Base-by-base conservation (phyloP, 495 filamentous ascomycete genomes). In the Cladorrhinum samala region DNA sequence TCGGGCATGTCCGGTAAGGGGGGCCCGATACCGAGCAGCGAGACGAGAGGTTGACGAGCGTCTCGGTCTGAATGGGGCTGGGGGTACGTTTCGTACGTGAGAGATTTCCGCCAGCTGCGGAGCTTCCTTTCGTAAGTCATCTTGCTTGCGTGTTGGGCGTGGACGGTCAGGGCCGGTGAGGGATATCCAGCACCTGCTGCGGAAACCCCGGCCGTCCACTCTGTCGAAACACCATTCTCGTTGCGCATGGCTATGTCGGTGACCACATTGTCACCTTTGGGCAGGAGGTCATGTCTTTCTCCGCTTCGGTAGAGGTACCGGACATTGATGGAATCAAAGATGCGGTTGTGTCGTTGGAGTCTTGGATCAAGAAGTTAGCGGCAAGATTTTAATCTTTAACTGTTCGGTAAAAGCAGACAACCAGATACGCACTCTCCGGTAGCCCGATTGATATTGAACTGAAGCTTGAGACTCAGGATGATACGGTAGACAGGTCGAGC, bases 61-160 rank as follows among this genome's bases (percentile, higher is more conserved):
- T 43, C 36, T 9, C 17, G 33, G 13, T 2, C 27, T 30, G 40
- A 36, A 14, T 23, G 13, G 2, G 42, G 43, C 13, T 46, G 54
- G 20, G 55, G 59, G 40, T 56, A 62, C 1, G 52, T 52, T 45
- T 62, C 59, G 45, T 53, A 62, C 2, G 59, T 46, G 13, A 62
- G 49, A 6, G 55, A 43, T 53, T 58, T 58, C 3, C 59, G 43
- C 59, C 55, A 62, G 46, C 59, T 62, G 2, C 52, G 49, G 3
- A 62, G 49, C 19, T 56, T 62, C 19, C 59, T 44, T 46, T 62
- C 59, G 42, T 62, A 62, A 4, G 59, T 62, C 23, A 62, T 21
- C 53, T 57, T 58, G 38, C 38, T 56, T 14, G 49, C 59, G 36
- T 56, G 53, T 46, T 50, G 46, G 0, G 59, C 59, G 11, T 62